A percentile compares a stretch with the other conserved stretches of the same genome.
Conservation (phyloP, 108 stramenopile species). For the Skeletonema costatum region DNA sequence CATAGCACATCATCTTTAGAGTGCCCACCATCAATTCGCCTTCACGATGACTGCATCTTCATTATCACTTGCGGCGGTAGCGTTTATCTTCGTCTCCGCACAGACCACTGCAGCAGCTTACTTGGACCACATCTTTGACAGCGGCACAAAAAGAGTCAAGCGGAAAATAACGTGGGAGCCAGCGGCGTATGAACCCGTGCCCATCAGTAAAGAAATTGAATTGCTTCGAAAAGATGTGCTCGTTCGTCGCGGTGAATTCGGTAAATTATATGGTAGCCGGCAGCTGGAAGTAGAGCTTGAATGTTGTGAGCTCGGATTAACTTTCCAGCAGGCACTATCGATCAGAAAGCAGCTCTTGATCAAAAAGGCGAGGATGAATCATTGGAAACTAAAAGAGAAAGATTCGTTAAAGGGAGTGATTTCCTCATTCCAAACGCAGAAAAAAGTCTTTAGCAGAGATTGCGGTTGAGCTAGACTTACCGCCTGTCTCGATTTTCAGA, state of each 20-base stretch:
- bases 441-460: conserved; percentile 19
- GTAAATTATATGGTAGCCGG: conserved; percentile 16
- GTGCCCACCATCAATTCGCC: no score
- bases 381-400: conserved; percentile 19
- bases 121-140: conserved; percentile 7
- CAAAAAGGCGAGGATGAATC: conserved; percentile 6
- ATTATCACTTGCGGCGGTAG: background rate
- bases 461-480: conserved; percentile 25
- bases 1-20: no score
- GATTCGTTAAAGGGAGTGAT: conserved; percentile 8
- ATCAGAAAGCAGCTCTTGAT: conserved; percentile 43
- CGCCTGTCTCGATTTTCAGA: conserved; percentile 37
- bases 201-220: conserved; percentile 19
- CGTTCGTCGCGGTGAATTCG: conserved; percentile 35
- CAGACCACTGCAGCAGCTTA: conserved; percentile 3
- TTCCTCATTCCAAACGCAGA: conserved; percentile 1
- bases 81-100: background rate
- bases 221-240: conserved; percentile 18
- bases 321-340: conserved; percentile 24
- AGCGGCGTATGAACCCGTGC: conserved; percentile 8
- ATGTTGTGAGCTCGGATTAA: conserved; percentile 28
- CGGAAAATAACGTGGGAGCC: conserved; percentile 28
- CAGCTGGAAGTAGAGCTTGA: conserved; percentile 28
- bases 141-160: conserved; percentile 2
- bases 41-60: background rate